Conservation (phyloP, 2,329 filamentous ascomycete genomes). For the Aphanocladium album region DNA sequence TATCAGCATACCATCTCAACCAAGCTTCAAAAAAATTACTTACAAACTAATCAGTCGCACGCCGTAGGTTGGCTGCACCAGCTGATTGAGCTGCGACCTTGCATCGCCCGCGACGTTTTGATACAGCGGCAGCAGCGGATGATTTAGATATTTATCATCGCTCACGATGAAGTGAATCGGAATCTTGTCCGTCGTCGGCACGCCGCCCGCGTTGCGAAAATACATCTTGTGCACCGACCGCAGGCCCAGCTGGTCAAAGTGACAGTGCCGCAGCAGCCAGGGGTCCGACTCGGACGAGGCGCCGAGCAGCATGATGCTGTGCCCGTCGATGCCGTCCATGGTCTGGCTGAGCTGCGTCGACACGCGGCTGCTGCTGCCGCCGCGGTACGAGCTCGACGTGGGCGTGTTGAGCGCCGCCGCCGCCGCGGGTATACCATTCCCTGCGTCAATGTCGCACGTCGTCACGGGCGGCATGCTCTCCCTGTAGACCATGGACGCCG, state of each 20-base stretch:
- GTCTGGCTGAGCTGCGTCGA: constrained; percentile 17
- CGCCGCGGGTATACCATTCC: background rate
- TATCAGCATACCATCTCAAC: too few relatives aligned
- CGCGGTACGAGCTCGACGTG: background rate
- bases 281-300: constrained; percentile 30
- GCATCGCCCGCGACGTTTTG: background rate
- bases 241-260: constrained; percentile 31
- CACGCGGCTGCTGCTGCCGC: background rate
- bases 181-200: constrained; percentile 28
- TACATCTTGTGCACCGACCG: constrained; percentile 30
- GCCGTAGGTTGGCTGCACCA: constrained; percentile 11
- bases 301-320: constrained; percentile 26
- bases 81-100: constrained; percentile 1
- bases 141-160: constrained; percentile 8
- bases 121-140: background rate
- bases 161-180: constrained; percentile 25
- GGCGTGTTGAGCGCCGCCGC: constrained; percentile 4
- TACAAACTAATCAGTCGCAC: constrained; percentile 12
- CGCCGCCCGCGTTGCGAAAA: constrained; percentile 32
- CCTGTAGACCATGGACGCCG: too few relatives aligned
- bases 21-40: background rate
- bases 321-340: constrained; percentile 26
- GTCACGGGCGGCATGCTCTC: too few relatives aligned
- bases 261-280: constrained; percentile 31
- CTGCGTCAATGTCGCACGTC: background rate